Percentiles rank a stretch among this genome's conserved stretches.
Evolutionary conservation across 768 basidiomycete species (phyloP).

Genomic region (Tephrocybe sp.): DNA sequence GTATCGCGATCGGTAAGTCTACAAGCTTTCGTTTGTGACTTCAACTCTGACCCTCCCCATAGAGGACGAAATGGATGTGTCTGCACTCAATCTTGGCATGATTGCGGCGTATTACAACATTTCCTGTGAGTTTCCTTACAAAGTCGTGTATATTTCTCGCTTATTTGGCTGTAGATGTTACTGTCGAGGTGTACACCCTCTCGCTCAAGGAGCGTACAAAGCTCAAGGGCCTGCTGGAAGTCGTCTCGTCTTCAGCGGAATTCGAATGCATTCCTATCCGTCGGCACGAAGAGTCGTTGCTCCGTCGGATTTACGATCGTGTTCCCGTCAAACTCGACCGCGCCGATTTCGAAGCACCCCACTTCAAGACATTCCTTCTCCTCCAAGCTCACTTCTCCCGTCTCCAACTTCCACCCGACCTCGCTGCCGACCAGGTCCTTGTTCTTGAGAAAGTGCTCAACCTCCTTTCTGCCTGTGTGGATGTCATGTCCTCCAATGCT

Average conservation of each 20-base stretch:
- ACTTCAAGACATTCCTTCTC: conserved; percentile 97
- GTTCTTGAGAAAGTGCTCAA: conserved; percentile 91
- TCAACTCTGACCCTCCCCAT: neutral
- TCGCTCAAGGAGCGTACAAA: conserved; percentile 96
- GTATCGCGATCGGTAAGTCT: conserved; percentile 77
- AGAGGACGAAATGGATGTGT: conserved; percentile 94
- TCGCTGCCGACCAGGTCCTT: conserved; percentile 85
- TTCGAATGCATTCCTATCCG: conserved; percentile 95
- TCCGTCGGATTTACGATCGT: conserved; percentile 91
- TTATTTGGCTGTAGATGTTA: conserved; percentile 61
- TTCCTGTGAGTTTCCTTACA: conserved; percentile 54
- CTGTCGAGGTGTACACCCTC: conserved; percentile 93
- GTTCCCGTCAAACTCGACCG: conserved; percentile 90
- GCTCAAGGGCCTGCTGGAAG: conserved; percentile 93
- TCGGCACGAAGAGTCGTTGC: conserved; percentile 82
- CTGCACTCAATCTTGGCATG: conserved; percentile 94
- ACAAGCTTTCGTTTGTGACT: neutral
- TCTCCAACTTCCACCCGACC: conserved; percentile 86
- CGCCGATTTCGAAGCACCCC: conserved; percentile 86
- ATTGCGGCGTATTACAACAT: conserved; percentile 97
- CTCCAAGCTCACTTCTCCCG: conserved; percentile 97
- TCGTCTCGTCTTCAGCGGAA: conserved; percentile 94
- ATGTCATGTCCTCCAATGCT: conserved; percentile 97
- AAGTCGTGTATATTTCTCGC: conserved; percentile 3
- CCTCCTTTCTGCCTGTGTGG: conserved; percentile 89